These are phyloP conservation scores for Paramecium sonneborni DNA, from an alignment of 73 alveolate genomes.

Conservation along the genomic window DNA sequence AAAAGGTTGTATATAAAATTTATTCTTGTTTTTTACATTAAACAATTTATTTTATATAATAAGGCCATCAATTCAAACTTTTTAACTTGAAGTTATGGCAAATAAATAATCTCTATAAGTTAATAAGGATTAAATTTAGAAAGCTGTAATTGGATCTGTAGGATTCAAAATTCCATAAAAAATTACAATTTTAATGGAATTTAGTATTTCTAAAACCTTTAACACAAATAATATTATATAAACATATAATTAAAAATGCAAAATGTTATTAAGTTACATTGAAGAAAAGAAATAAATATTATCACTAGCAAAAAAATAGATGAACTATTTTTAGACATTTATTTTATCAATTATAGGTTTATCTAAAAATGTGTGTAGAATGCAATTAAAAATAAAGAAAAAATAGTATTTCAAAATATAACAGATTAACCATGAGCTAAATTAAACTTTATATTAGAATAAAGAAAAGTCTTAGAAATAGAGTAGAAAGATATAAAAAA, in stretches of 20 bases:
- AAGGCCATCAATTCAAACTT: conserved; percentile 20
- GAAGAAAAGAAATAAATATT: conserved; percentile 30
- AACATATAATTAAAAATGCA: too few species aligned
- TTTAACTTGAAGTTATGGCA: neutral
- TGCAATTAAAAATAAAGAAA: conserved; percentile 6
- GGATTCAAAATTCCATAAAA: neutral
- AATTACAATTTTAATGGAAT: too few species aligned
- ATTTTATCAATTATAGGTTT: neutral
- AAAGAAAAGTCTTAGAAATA: neutral
- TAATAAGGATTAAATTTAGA: neutral
- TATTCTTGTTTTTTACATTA: too few species aligned
- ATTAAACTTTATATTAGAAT: neutral
- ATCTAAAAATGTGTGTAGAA: neutral
- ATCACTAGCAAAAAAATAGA: neutral
- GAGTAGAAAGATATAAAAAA: neutral
- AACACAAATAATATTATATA: too few species aligned
- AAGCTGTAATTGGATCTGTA: neutral
- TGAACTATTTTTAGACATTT: neutral
- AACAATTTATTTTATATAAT: neutral
- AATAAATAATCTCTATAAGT: neutral
- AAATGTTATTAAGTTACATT: too few species aligned
- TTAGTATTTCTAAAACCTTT: too few species aligned
- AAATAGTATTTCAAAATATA: neutral
- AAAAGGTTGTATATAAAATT: neutral
- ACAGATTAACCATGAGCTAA: conserved; percentile 16